These are phyloP conservation scores for Cetradonia linearis DNA, from an alignment of 495 filamentous ascomycete genomes.

Conservation along the genomic window DNA sequence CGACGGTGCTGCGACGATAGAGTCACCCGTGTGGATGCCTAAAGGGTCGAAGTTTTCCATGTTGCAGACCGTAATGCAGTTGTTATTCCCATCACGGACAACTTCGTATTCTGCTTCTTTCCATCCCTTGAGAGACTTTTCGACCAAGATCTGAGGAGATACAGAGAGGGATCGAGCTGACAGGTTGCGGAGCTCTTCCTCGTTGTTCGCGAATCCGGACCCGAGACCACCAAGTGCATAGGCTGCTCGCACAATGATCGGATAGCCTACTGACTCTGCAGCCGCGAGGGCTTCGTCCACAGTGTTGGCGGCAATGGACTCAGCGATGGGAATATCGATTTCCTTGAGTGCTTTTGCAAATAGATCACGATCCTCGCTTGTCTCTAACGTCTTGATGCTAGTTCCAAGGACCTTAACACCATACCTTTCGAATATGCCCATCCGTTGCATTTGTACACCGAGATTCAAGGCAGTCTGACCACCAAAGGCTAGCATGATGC, in stretches of 20 bases:
- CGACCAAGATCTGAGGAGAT: constrained; percentile 92
- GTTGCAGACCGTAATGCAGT: constrained; percentile 98
- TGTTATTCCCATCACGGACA: constrained; percentile 85
- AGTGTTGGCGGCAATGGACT: constrained; percentile 83
- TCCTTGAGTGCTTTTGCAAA: constrained; percentile 86
- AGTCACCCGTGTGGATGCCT: constrained; percentile 94
- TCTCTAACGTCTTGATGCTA: constrained; percentile 85
- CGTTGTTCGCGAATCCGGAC: constrained; percentile 92
- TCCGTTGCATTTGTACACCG: constrained; percentile 93
- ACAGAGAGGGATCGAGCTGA: constrained; percentile 86
- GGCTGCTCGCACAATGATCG: constrained; percentile 92
- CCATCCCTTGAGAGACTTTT: constrained; percentile 99
- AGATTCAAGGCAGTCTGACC: constrained; percentile 94
- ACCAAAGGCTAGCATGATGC: constrained; percentile 92
- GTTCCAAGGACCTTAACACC: constrained; percentile 92
- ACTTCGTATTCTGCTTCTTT: constrained; percentile 99
- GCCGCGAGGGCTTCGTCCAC: constrained; percentile 85
- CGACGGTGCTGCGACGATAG: constrained; percentile 90
- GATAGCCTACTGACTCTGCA: constrained; percentile 79
- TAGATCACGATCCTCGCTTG: constrained; percentile 90
- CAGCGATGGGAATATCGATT: constrained; percentile 93
- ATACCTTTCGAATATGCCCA: constrained; percentile 90
- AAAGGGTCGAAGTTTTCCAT: constrained; percentile 99
- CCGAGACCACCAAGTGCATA: constrained; percentile 93
- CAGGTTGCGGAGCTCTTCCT: constrained; percentile 84